Base-by-base conservation (phyloP, 768 basidiomycete genomes). In the Boletus tomentosulus region DNA sequence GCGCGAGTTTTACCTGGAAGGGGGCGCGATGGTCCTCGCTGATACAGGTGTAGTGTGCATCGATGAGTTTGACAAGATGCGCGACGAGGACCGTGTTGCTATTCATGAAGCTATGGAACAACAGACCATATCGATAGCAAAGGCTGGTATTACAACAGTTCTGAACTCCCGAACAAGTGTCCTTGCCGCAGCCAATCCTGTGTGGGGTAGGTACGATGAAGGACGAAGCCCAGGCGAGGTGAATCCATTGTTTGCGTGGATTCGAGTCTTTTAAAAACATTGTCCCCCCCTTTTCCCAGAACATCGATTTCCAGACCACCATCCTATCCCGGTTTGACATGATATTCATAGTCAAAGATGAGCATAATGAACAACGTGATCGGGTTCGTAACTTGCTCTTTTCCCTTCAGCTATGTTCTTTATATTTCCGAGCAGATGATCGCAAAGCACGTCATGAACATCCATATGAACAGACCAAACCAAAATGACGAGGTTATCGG, bases 91-190 rank as follows among this genome's bases (percentile, higher is more conserved):
- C 69, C 85, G 97, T 51, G 97, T 98, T 5, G 97, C 97, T 0
- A 98, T 98, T 55, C 97, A 98, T 71, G 97, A 98, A 74, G 97
- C 96, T 13, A 99, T 99, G 97, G 97, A 99, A 65, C 97, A 99
- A 66, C 96, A 98, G 66, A 99, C 97, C 0, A 98, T 99, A 61
- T 98, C 97, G 2, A 98, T 99, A 58, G 96, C 96, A 16, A 98
- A 99, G 69, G 97, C 97, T 4, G 97, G 96, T 57, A 99, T 99
- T 52, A 98, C 97, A 0, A 99, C 96, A 2, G 92, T 98, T 6
- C 74, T 99, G 11, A 99, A 99, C 72, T 95, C 94, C 2, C 76
- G 96, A 37, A 98, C 97, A 0, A 94, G 91, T 57, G 96, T 98
- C 4, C 80, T 99, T 41, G 96, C 96, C 1, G 96, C 96, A 2